Percentiles rank a stretch among this genome's conserved stretches.
Evolutionary conservation across 257 asterid species (phyloP).

Genomic region (Anisodus acutangulus): DNA sequence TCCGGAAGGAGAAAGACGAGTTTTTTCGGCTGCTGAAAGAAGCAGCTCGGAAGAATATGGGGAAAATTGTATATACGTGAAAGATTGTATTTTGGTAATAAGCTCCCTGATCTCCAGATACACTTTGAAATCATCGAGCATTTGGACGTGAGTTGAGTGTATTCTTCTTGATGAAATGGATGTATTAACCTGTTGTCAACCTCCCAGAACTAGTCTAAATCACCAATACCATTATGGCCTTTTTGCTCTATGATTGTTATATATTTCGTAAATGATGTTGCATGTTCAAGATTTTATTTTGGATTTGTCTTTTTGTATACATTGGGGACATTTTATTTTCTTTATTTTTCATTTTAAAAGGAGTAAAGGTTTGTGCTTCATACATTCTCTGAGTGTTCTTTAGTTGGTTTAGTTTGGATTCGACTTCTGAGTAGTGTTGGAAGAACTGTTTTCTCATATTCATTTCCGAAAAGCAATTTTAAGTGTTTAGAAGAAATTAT

Average conservation of each 20-base stretch:
- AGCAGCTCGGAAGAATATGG: conserved; percentile 59
- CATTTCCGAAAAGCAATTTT: neutral
- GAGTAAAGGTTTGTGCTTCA: neutral
- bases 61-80: conserved; percentile 72
- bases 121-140: conserved; percentile 83
- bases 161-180: neutral
- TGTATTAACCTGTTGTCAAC: neutral
- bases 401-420: neutral
- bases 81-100: conserved; percentile 72
- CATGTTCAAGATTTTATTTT: neutral
- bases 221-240: neutral
- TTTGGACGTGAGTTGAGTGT: conserved; percentile 66
- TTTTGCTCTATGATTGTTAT: conserved; percentile 16
- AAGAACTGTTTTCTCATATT: neutral
- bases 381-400: neutral
- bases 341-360: neutral
- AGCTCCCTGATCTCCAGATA: conserved; percentile 73
- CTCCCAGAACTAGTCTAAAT: neutral
- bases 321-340: neutral
- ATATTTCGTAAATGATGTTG: conserved; percentile 5
- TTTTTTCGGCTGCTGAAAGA: conserved; percentile 64
- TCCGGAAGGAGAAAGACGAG: conserved; percentile 71
- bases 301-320: neutral
- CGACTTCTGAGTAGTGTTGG: neutral
- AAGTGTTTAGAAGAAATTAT: neutral